These are phyloP conservation scores for Isatis tinctoria DNA, from an alignment of 345 rosid species.

Conservation along the genomic window DNA sequence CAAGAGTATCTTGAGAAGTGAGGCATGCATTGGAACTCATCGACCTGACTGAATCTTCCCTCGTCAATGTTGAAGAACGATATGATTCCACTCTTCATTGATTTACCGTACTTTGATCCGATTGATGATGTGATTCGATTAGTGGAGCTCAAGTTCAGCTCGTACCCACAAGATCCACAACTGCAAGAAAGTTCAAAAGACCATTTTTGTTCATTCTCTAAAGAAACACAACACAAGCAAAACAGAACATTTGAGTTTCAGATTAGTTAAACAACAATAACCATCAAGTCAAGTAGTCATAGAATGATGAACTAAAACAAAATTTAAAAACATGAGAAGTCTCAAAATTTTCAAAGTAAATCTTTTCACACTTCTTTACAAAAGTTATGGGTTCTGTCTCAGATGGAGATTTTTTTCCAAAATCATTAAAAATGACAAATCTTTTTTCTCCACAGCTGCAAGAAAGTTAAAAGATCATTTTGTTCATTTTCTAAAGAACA, in stretches of 20 bases:
- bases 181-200: constrained; percentile 43
- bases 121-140: constrained; percentile 78
- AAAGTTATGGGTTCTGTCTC: too few relatives aligned
- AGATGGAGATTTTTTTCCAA: too few relatives aligned
- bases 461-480: too few relatives aligned
- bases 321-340: too few relatives aligned
- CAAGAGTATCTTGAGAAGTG: constrained; percentile 54
- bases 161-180: constrained; percentile 93
- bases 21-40: constrained; percentile 84
- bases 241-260: neutral
- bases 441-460: too few relatives aligned
- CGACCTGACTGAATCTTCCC: constrained; percentile 78
- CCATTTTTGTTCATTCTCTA: neutral
- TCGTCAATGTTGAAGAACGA: constrained; percentile 78
- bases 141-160: constrained; percentile 79
- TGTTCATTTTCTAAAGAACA: too few relatives aligned
- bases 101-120: constrained; percentile 88
- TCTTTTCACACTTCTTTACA: too few relatives aligned
- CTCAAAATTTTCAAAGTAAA: too few relatives aligned
- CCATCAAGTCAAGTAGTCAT: too few relatives aligned
- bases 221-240: neutral
- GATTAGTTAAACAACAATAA: too few relatives aligned
- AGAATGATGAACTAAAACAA: too few relatives aligned
- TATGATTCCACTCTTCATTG: constrained; percentile 85
- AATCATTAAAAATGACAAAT: too few relatives aligned